Evolutionary conservation across 2,329 filamentous ascomycete genomes (phyloP).

Genomic region (Fusarium sp.): DNA sequence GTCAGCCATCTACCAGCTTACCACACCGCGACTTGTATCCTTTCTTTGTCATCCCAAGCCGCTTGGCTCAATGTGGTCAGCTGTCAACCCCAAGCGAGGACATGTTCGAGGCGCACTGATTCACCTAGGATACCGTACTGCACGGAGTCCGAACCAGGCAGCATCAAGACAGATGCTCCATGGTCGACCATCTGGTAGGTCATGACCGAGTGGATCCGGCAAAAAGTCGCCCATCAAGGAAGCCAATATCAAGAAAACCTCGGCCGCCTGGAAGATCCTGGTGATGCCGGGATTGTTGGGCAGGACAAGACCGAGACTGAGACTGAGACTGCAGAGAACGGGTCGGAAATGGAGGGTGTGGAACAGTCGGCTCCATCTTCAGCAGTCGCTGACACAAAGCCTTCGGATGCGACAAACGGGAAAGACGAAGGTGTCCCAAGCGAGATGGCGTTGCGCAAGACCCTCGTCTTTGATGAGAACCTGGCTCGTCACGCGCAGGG

Average conservation of each 20-base stretch:
- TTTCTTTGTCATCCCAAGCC: conserved; percentile 86
- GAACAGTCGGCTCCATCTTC: conserved; percentile 34
- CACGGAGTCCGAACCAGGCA: conserved; percentile 87
- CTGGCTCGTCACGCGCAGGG: conserved; percentile 76
- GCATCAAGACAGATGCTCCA: conserved; percentile 92
- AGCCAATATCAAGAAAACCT: conserved; percentile 75
- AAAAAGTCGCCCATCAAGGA: conserved; percentile 83
- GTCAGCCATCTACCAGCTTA: conserved; percentile 84
- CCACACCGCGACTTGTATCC: conserved; percentile 78
- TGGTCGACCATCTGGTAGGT: conserved; percentile 93
- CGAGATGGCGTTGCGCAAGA: conserved; percentile 65
- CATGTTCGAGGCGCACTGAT: conserved; percentile 83
- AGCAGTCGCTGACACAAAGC: background rate
- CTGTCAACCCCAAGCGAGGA: conserved; percentile 84
- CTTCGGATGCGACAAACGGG: conserved; percentile 32
- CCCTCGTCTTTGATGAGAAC: conserved; percentile 78
- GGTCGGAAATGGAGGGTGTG: conserved; percentile 56
- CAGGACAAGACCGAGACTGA: conserved; percentile 48
- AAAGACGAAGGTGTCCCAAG: conserved; percentile 31
- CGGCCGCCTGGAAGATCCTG: conserved; percentile 78
- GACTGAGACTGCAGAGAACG: conserved; percentile 28
- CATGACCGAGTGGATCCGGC: conserved; percentile 90
- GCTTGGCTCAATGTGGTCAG: conserved; percentile 82
- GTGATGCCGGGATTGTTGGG: conserved; percentile 50
- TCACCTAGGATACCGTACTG: conserved; percentile 83